These are phyloP conservation scores for Tylopilus plumbeoviolaceoides DNA, from an alignment of 768 basidiomycete genomes.

Conservation along the genomic window DNA sequence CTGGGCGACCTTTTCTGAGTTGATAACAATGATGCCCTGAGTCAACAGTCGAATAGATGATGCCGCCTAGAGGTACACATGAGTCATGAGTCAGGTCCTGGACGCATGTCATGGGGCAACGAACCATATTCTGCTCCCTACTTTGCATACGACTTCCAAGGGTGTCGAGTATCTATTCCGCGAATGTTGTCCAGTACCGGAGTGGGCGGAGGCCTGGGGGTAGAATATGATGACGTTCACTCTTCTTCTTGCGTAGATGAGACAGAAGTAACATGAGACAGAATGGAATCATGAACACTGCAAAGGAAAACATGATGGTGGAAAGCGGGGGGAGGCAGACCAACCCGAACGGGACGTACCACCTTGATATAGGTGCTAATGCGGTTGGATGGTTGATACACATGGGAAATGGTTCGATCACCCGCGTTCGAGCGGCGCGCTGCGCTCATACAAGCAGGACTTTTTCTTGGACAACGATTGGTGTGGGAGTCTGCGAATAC, in stretches of 20 bases:
- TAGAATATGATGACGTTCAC: constrained; percentile 6
- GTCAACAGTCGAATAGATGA: constrained; percentile 22
- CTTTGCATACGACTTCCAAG: constrained; percentile 21
- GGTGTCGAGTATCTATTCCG: constrained; percentile 15
- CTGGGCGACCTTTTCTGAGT: constrained; percentile 23
- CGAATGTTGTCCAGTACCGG: constrained; percentile 21
- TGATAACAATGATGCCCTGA: constrained; percentile 24
- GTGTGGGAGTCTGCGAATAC: not conserved
- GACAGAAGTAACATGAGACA: constrained; percentile 8
- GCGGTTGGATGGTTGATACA: too few species aligned
- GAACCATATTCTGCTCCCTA: constrained; percentile 21
- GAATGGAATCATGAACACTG: constrained; percentile 2
- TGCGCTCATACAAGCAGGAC: not conserved
- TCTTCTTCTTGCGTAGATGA: constrained; percentile 10
- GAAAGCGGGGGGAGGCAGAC: not conserved
- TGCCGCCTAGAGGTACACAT: constrained; percentile 10
- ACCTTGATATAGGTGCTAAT: too few species aligned
- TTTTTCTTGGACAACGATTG: not conserved
- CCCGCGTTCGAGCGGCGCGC: not conserved
- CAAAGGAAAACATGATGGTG: constrained; percentile 1
- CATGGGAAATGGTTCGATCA: not conserved
- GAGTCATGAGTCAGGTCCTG: not conserved
- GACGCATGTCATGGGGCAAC: not conserved
- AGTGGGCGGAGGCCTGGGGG: constrained; percentile 23
- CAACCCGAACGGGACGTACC: too few species aligned